A percentile compares a stretch with the other conserved stretches of the same genome.
Conservation (phyloP, 2,329 filamentous ascomycete species). For the Aciculosporium take region DNA sequence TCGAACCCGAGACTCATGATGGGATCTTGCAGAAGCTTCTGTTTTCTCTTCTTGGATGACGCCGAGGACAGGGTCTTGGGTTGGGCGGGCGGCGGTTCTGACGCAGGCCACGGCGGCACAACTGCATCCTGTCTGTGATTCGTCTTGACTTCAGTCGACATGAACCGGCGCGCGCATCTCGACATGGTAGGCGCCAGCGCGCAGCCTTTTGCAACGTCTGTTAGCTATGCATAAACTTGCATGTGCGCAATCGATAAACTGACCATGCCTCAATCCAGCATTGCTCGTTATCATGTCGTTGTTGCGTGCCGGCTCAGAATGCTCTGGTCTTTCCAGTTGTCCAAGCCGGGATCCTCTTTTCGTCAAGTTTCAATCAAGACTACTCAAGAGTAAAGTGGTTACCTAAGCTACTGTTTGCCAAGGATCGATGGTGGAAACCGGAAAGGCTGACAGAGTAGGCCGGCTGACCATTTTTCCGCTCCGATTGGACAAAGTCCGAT, state of each 20-base stretch:
- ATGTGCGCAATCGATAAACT: conserved; percentile 13
- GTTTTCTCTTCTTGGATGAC: conserved; percentile 20
- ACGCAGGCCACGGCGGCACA: conserved; percentile 11
- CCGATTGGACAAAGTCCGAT: neutral
- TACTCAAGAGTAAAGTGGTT: no score
- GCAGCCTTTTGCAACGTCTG: conserved; percentile 20
- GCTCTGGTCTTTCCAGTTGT: neutral
- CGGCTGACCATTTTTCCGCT: conserved; percentile 10
- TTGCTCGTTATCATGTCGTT: conserved; percentile 43
- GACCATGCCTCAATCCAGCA: conserved; percentile 39
- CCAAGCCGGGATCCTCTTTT: neutral
- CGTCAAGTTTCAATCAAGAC: neutral
- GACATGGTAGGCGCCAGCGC: conserved; percentile 32
- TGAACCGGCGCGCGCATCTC: conserved; percentile 18
- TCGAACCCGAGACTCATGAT: conserved; percentile 22
- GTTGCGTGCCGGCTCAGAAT: neutral
- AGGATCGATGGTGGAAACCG: neutral
- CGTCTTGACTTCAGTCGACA: conserved; percentile 18
- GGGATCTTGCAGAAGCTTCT: conserved; percentile 18
- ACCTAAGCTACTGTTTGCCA: no score
- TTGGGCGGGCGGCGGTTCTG: conserved; percentile 9
- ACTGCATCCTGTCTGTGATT: conserved; percentile 5
- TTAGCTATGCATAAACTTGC: neutral
- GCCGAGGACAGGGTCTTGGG: conserved; percentile 10
- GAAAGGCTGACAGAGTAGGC: neutral